Conservation (phyloP, 495 filamentous ascomycete species). For the Poronia punctata region DNA sequence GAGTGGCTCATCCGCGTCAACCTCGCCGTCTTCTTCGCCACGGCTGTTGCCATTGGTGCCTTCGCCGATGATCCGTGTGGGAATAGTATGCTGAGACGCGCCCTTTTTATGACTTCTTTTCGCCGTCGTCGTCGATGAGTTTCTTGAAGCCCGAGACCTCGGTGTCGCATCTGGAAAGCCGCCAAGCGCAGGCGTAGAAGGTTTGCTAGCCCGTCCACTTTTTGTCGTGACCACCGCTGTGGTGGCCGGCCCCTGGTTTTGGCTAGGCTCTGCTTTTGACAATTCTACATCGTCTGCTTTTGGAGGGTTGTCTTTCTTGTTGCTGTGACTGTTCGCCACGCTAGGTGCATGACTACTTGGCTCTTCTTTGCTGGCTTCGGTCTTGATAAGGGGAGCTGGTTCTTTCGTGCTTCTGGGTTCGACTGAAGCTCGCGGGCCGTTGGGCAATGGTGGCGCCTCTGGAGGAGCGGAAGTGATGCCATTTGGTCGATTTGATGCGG, state of each 20-base stretch:
- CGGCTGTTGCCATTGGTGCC: conserved; percentile 29
- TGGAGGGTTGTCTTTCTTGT: conserved; percentile 25
- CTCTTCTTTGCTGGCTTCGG: conserved; percentile 25
- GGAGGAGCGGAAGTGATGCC: conserved; percentile 24
- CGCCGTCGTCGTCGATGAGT: conserved; percentile 24
- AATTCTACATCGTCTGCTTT: conserved; percentile 24
- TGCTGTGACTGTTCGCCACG: conserved; percentile 20
- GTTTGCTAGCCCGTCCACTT: conserved; percentile 56
- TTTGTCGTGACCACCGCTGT: conserved; percentile 40
- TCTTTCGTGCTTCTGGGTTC: conserved; percentile 34
- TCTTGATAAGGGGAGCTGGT: conserved; percentile 26
- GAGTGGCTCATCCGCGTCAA: conserved; percentile 71
- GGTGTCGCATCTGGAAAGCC: conserved; percentile 42
- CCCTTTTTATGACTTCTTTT: conserved; percentile 71
- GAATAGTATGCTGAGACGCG: conserved; percentile 30
- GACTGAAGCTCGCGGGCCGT: conserved; percentile 17
- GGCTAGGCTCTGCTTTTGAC: conserved; percentile 29
- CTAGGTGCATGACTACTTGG: conserved; percentile 13
- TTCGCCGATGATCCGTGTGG: conserved; percentile 28
- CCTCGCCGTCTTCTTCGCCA: conserved; percentile 49
- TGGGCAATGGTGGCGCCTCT: conserved; percentile 23
- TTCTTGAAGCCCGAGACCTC: conserved; percentile 32
- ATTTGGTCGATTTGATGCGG: conserved; percentile 47
- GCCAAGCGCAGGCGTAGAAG: conserved; percentile 49
- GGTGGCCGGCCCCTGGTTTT: conserved; percentile 20